Evolutionary conservation across 768 basidiomycete species (phyloP).

Genomic region (Mycena metata): DNA sequence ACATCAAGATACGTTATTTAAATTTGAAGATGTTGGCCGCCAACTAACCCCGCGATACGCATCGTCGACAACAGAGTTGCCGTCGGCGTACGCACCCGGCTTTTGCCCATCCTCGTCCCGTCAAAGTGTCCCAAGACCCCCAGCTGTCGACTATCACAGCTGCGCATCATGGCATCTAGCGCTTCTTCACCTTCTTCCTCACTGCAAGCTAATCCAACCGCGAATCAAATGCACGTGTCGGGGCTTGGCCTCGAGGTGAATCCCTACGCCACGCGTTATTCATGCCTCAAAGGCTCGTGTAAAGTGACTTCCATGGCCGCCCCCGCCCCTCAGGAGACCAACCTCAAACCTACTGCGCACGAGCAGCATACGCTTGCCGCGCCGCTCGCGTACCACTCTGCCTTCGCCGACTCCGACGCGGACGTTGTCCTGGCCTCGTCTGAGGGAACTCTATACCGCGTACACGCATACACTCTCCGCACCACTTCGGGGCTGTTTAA

Average conservation of each 20-base stretch:
- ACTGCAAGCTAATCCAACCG: constrained; percentile 11
- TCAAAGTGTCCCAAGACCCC: too few relatives aligned
- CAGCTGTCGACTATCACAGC: too few relatives aligned
- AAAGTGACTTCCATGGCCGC: constrained; percentile 28
- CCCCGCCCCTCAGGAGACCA: constrained; percentile 17
- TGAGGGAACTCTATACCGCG: constrained; percentile 57
- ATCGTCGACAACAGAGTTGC: too few relatives aligned
- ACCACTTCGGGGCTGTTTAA: constrained; percentile 67
- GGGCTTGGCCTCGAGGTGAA: constrained; percentile 30
- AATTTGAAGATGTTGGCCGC: too few relatives aligned
- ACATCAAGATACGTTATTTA: too few relatives aligned
- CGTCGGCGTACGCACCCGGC: too few relatives aligned
- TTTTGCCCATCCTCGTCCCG: too few relatives aligned
- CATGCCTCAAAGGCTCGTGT: constrained; percentile 11
- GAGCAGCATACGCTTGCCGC: background rate
- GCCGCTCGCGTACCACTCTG: constrained; percentile 27
- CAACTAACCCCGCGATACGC: too few relatives aligned
- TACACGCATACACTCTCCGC: constrained; percentile 64
- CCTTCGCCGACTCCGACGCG: constrained; percentile 34
- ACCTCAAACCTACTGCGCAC: background rate
- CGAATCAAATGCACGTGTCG: constrained; percentile 26
- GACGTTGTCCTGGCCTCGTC: constrained; percentile 44
- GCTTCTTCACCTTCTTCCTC: constrained; percentile 16
- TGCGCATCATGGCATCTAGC: too few relatives aligned
- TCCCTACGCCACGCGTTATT: constrained; percentile 11